phyloP scores from a whole-genome alignment of 305 asterid species.

The Fraxinus ornus region DNA sequence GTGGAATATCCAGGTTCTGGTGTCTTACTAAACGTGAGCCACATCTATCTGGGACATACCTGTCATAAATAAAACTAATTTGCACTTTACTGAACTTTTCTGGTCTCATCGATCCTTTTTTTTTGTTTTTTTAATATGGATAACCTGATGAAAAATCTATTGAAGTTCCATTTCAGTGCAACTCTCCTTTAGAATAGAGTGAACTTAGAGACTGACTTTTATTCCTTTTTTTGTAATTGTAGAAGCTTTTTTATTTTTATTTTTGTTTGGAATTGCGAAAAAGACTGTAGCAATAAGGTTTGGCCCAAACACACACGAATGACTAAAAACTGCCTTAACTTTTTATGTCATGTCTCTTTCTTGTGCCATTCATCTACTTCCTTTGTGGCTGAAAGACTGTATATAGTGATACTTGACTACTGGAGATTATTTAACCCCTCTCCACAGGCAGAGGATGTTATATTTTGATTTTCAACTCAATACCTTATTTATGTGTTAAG shows the following conservation, averaged over 20 bases:
- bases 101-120: neutral
- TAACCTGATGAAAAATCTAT: neutral
- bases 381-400: constrained; percentile 11
- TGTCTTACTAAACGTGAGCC: neutral
- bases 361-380: neutral
- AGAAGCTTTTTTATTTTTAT: neutral
- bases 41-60: neutral
- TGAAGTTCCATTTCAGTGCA: neutral
- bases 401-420: constrained; percentile 9
- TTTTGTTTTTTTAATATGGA: neutral
- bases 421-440: constrained; percentile 21
- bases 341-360: neutral
- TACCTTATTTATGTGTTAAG: constrained; percentile 31
- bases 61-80: neutral
- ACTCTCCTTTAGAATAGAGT: neutral
- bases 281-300: neutral
- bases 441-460: constrained; percentile 26
- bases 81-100: neutral
- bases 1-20: neutral
- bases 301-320: neutral
- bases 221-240: neutral
- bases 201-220: neutral
- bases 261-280: neutral
- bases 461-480: constrained; percentile 33
- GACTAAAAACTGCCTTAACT: neutral